Base-by-base conservation (phyloP, 2,329 filamentous ascomycete species). In the Colletotrichum scovillei region DNA sequence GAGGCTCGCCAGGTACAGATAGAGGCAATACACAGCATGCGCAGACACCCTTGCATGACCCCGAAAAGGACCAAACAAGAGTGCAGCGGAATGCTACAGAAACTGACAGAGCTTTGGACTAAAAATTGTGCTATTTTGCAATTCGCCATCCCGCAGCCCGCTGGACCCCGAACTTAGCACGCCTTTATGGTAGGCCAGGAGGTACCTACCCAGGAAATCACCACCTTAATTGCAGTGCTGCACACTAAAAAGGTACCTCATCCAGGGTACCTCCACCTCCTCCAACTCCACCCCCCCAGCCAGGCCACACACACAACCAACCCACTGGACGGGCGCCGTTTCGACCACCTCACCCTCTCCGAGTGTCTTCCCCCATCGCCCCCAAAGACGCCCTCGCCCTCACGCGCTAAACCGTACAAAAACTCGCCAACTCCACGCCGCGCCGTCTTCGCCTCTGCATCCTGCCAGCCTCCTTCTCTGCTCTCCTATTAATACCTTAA, bases 341-440 rank as follows among this genome's bases (percentile, higher is more conserved):
- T 62, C 69, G 70, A 73, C 70, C 70, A 73, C 70, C 70, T 70
- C 67, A 73, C 67, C 67, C 70, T 69, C 69, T 68, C 62, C n/a
- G 32, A 16, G 49, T 38, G 14, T 26, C 55, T 16, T 49, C 42
- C 19, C 19, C 42, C 42, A 49, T 49, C 42, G 28, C 55, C 55
- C 28, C 26, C 22, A 16, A 55, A 63, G 28, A 28, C 28, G 32
- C 60, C 16, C 60, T 53, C 59, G 52, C 68, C 46, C 69, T 68
- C 69, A 58, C 24, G 42, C 56, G 38, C 42, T 56, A 56, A 35
- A 73, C 68, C 63, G n/a, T 73, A 49, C 70, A 73, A 70, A 73
- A 73, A 70, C 70, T 66, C 67, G 70, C 70, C 67, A 62, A 65
- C 60, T 73, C 55, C 67, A 49, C 32, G 49, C 22, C 24, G 66